phyloP scores from a whole-genome alignment of 306 rosid genomes.

The Fagus sylvatica region DNA sequence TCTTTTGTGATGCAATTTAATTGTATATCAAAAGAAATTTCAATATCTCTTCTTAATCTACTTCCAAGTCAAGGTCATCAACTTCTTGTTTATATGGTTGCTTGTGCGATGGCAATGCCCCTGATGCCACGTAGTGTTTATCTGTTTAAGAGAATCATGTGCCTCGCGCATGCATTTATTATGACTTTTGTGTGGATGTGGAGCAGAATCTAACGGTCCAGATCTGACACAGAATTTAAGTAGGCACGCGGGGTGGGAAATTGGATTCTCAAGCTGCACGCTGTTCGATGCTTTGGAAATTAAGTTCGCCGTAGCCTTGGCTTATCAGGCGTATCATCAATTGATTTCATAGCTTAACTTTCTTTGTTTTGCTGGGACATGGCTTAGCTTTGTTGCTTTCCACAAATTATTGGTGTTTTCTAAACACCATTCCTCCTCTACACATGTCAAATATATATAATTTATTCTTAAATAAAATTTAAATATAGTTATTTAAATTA shows the following conservation, averaged over 20 bases:
- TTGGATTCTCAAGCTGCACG: slow-evolving; percentile 4
- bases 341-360: not conserved
- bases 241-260: slow-evolving; percentile 1
- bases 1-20: no score
- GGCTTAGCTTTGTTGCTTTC: not conserved
- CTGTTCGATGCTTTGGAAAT: slow-evolving; percentile 16
- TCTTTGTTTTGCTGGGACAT: no score
- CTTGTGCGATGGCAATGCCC: no score
- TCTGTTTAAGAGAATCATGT: not conserved
- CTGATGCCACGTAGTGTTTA: not conserved
- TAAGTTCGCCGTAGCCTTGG: slow-evolving; percentile 14
- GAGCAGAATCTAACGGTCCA: slow-evolving; percentile 8
- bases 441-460: not conserved
- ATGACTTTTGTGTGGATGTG: slow-evolving; percentile 9
- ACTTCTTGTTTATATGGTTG: no score
- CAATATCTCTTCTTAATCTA: no score
- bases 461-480: no score
- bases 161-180: not conserved
- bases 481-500: no score
- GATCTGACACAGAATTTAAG: not conserved
- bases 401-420: not conserved
- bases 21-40: no score
- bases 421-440: slow-evolving; percentile 7
- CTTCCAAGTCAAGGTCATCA: no score
- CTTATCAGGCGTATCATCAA: not conserved